Evolutionary conservation across 352 stramenopile genomes (phyloP), one percentile per base, ranked within the genome.

Genomic region (Phytophthora idaei): DNA sequence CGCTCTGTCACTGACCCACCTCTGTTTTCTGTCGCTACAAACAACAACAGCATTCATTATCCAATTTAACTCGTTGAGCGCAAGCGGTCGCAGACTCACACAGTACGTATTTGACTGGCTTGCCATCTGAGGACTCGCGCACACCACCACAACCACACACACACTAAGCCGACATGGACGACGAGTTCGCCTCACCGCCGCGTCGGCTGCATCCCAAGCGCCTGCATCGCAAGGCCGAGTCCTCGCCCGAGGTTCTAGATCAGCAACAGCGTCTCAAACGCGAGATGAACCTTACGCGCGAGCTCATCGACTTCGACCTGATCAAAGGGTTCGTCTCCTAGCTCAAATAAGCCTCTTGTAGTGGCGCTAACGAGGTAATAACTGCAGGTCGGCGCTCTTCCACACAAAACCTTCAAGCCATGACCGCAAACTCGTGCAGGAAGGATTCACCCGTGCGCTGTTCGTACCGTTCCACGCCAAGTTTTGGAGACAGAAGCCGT

Each of bases 281-380:
- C 61, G 82, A 91, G 51, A 78, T 87, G 44, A 77, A 90, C 59
- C 70, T 89, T 46, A 87, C 67, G 39, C 78, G 81, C 44, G 87
- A 95, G 51, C 81, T 95, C 49, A 93, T 95, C 47, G 87, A 95
- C 78, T 93, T 93, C 67, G 87, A 95, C 57, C 72, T 93, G 46
- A 93, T 95, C 57, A 95, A 95, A 81, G 87, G 85, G 81, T 91
- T 52, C 17, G 74, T 72, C 1, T 51, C 3, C 2, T 51, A 12
- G 15, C 25, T 2, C 25, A 58, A 11, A 3, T 17, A 17, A 31
- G 11, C 29, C 32, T 52, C 25, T 54, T 69, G 6, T 28, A 2
- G 34, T 34, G 52, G 17, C 25, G 41, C 27, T 61, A 39, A 61
- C 41, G 21, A 29, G 29, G 39, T 36, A 48, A 49, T 44, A 28